Percentiles rank a stretch among this genome's conserved stretches.
Conservation (phyloP, 139 green algal species). For the Gonium pectorale region DNA sequence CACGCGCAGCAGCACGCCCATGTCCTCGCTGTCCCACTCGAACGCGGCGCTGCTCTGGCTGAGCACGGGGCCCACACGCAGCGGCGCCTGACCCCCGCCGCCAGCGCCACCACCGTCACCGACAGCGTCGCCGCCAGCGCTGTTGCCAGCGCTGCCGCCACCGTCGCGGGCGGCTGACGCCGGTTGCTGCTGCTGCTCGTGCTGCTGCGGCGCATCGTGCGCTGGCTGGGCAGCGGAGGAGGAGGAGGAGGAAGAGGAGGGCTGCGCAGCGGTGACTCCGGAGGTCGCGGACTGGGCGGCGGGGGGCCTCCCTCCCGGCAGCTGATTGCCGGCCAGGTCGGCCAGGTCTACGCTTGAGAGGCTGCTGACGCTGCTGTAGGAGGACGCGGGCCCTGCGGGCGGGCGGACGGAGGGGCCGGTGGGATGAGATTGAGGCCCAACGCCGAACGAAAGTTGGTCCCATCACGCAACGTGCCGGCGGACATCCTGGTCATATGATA, state of each 20-base stretch:
- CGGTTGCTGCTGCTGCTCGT: too few relatives aligned
- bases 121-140: background rate
- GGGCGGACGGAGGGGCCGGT: background rate
- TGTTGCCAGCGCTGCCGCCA: background rate
- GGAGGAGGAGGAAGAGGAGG: background rate
- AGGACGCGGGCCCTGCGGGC: background rate
- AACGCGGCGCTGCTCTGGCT: constrained; percentile 18
- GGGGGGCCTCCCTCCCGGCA: background rate
- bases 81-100: background rate
- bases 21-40: constrained; percentile 38
- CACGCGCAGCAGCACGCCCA: constrained; percentile 40
- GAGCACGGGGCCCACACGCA: background rate
- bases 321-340: background rate
- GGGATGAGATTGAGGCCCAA: too few relatives aligned
- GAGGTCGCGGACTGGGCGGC: background rate
- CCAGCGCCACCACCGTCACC: background rate
- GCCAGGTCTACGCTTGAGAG: constrained; percentile 1
- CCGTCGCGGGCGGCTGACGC: too few relatives aligned
- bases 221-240: too few relatives aligned
- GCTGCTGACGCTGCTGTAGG: constrained; percentile 25
- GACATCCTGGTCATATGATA: too few relatives aligned
- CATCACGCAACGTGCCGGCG: too few relatives aligned
- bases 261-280: background rate
- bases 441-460: too few relatives aligned
- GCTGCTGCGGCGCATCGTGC: too few relatives aligned